Base-by-base conservation (phyloP, 352 stramenopile species). In the Pythium graminicola region DNA sequence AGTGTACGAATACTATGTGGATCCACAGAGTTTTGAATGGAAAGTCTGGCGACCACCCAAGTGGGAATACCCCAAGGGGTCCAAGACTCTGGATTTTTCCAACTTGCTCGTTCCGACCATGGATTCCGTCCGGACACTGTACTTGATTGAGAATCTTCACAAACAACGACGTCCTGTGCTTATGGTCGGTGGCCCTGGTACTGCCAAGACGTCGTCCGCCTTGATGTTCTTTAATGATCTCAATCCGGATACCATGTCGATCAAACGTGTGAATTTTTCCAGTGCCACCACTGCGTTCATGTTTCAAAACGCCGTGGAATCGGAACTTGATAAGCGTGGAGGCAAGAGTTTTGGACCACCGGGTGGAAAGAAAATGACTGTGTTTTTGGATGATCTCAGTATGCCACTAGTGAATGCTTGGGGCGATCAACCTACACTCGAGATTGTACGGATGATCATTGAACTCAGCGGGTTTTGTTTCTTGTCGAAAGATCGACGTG, bases 231-330 rank as follows among this genome's bases (percentile, higher is more conserved):
- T 98, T 17, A 72, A 86, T 64, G 89, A 73, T 7, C 49, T 97
- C 2, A 73, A 83, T 3, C 98, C 51, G 81, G 89, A 0, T 86
- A 95, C 24, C 56, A 71, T 1, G n/a, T 95, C 91, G 48, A 93
- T 97, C 27, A 93, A 92, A 2, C 80, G 98, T 27, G 75, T 76
- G 4, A 99, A 99, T 69, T 99, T 99, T 63, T 99, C 95, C 3
- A 98, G 86, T 48, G 96, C 96, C 0, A 99, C 96, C 22, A 98
- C 95, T 9, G 86, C 95, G 20, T 97, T 88, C 97, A 31, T 85
- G 84, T 3, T 98, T 98, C 57, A 97, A 81, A 0, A 86, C 88
- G 2, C 89, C 61, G 97, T 86, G 3, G 95, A 72, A 3, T 81
- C 85, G 4, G 96, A 96, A 58, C 87, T 95, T 68, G 89, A 97